Percentiles rank a stretch among this genome's conserved stretches.
Conservation (phyloP, 257 asterid species). For the Leonotis leonurus region DNA sequence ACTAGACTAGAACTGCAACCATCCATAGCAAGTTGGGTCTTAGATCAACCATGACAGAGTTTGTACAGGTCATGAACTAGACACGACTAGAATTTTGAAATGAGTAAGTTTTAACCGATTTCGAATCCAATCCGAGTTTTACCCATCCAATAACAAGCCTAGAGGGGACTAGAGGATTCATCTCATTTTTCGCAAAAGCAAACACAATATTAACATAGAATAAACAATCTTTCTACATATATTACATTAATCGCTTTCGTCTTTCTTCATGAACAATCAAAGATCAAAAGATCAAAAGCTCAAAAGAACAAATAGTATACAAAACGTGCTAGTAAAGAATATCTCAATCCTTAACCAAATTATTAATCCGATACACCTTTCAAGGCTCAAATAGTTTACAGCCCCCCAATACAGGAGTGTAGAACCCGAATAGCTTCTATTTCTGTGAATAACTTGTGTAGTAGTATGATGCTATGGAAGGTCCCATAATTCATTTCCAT, state of each 20-base stretch:
- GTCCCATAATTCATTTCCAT: slow-evolving; percentile 11
- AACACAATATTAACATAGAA: neutral
- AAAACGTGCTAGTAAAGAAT: slow-evolving; percentile 17
- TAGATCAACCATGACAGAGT: too few relatives aligned
- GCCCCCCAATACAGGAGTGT: slow-evolving; percentile 34
- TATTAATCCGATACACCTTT: slow-evolving; percentile 35
- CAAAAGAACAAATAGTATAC: neutral
- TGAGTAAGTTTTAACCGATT: too few relatives aligned
- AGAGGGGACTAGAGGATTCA: neutral
- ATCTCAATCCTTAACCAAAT: slow-evolving; percentile 32
- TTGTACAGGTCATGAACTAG: too few relatives aligned
- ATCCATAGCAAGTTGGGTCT: too few relatives aligned
- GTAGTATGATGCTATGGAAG: slow-evolving; percentile 22
- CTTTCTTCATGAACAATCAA: slow-evolving; percentile 8
- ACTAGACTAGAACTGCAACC: too few relatives aligned
- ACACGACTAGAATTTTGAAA: too few relatives aligned
- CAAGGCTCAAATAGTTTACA: slow-evolving; percentile 46
- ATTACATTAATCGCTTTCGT: slow-evolving; percentile 12
- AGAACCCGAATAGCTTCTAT: slow-evolving; percentile 26
- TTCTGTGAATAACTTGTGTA: slow-evolving; percentile 16
- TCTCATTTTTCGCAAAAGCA: neutral
- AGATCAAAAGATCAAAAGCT: slow-evolving; percentile 11
- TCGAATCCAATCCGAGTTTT: too few relatives aligned
- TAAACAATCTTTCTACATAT: slow-evolving; percentile 5
- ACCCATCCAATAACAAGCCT: too few relatives aligned